phyloP scores from a whole-genome alignment of 331 rosid genomes.

The Prunus yedoensis region DNA sequence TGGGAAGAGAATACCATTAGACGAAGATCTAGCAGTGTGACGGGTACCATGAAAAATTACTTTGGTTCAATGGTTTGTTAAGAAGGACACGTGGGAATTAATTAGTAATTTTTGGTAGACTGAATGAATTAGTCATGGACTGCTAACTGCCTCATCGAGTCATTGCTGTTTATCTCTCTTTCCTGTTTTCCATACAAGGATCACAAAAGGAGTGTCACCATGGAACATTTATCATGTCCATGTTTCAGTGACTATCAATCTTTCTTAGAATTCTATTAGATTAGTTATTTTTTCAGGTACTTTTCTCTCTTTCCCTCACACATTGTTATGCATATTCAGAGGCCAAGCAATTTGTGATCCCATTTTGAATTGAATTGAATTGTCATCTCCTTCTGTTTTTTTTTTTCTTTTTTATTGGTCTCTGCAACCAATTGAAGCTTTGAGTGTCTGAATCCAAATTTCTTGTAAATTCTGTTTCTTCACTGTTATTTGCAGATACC shows the following conservation, averaged over 20 bases:
- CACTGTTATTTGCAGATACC: too few species aligned
- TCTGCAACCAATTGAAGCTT: too few species aligned
- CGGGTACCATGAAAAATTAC: too few species aligned
- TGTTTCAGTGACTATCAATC: neutral
- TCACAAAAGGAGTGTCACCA: neutral
- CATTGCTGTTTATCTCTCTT: neutral
- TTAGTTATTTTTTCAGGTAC: neutral
- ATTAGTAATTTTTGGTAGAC: neutral
- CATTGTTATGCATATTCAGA: neutral
- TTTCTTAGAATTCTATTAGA: neutral
- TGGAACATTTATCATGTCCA: constrained; percentile 1
- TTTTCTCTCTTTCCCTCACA: too few species aligned
- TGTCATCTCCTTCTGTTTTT: neutral
- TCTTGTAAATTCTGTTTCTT: neutral
- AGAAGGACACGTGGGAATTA: neutral
- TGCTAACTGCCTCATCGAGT: neutral
- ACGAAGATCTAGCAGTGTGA: too few species aligned
- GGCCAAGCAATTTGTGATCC: neutral
- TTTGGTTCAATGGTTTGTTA: neutral
- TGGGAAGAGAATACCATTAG: too few species aligned
- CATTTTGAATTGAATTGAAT: neutral
- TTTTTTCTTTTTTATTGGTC: too few species aligned
- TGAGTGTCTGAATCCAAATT: neutral
- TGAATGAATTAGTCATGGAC: neutral
- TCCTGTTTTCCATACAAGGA: neutral